phyloP scores from a whole-genome alignment of 176 grass and related monocot species.

The Lolium perenne region DNA sequence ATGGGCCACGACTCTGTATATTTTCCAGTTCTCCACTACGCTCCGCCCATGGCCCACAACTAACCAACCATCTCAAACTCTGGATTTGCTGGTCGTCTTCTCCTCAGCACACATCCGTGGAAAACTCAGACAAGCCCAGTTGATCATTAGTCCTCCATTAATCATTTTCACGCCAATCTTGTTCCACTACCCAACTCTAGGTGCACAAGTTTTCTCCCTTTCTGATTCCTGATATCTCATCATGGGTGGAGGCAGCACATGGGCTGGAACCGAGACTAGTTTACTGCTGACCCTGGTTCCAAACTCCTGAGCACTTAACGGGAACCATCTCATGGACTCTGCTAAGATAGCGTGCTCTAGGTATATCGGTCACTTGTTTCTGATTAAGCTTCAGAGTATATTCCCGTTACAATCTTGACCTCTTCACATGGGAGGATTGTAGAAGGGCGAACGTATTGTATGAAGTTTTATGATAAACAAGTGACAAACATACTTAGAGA shows the following conservation, averaged over 20 bases:
- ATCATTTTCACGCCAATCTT: conserved; percentile 85
- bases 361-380: conserved; percentile 62
- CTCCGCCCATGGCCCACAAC: no score
- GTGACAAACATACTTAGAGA: conserved; percentile 61
- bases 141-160: conserved; percentile 50
- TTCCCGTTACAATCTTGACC: conserved; percentile 67
- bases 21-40: no score
- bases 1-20: no score
- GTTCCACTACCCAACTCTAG: conserved; percentile 82
- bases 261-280: conserved; percentile 58
- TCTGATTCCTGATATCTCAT: conserved; percentile 71
- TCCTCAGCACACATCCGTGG: conserved; percentile 41
- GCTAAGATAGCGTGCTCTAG: conserved; percentile 59
- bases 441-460: conserved; percentile 64
- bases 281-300: conserved; percentile 57
- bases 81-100: not conserved
- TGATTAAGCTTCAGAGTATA: conserved; percentile 74
- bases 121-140: conserved; percentile 66
- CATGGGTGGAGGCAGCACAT: conserved; percentile 65
- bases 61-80: not conserved
- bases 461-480: conserved; percentile 75
- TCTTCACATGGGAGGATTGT: conserved; percentile 58
- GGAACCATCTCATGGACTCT: conserved; percentile 74
- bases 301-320: conserved; percentile 66
- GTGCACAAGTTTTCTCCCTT: conserved; percentile 63